Evolutionary conservation across 306 rosid species (phyloP), one percentile per base, ranked within the genome.

Genomic region (Rosa chinensis): DNA sequence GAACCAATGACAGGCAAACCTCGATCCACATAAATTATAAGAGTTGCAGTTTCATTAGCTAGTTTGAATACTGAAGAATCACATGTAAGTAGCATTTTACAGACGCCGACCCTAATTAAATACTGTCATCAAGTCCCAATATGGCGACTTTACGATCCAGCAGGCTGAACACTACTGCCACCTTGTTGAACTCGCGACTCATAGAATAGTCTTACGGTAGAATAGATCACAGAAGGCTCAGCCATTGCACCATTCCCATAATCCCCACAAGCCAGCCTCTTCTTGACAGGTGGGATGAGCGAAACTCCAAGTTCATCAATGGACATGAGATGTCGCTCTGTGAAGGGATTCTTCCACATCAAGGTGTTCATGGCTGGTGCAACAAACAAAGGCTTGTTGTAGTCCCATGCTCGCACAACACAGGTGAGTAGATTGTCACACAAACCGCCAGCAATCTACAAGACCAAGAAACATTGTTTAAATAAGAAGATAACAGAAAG

Each of bases 181-280:
- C 84, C 84, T 49, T 84, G 94, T 32, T 79, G 89, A 85, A 86
- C 82, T 78, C 87, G 84, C 5, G 92, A 82, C 84, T 87, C 97
- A 13, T 74, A 85, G 56, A 89, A 92, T 81, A 95, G 93, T 70
- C 96, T 90, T 4, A 95, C 94, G 35, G 98, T 91, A 0, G 98
- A 89, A 88, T 88, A 95, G 56, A 95, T 95, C 63, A 90, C 74
- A 55, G 94, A 85, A 56, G 97, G 94, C 83, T 95, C 99, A 23
- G 98, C 98, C 99, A 95, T 95, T 70, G 99, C 99, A 32, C 98
- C 99, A 73, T 90, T 92, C 81, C 99, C 99, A 28, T 88, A 90
- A 80, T 95, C 99, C 55, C 98, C 93, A 45, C 89, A 87, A 35
- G 99, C 97, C 77, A 90, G 80, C 78, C 94, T 89, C 89, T 89